A percentile compares a stretch with the other conserved stretches of the same genome.
phyloP scores from a whole-genome alignment of 352 stramenopile species.

The Thraustochytrium striatum region DNA sequence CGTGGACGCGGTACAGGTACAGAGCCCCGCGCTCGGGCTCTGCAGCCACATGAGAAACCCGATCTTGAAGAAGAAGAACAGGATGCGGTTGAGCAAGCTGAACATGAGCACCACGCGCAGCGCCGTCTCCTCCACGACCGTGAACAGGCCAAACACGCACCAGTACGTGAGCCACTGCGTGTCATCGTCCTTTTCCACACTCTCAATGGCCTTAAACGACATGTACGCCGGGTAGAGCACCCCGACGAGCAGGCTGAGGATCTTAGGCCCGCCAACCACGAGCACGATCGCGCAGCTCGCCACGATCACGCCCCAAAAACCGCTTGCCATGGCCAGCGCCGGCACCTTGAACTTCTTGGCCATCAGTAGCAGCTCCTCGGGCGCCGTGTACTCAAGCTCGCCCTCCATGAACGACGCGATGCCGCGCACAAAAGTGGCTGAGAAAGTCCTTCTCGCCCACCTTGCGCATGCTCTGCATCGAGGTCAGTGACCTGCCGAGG shows the following conservation, averaged over 20 bases:
- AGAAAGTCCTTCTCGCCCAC: background rate
- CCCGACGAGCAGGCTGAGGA: conserved; percentile 72
- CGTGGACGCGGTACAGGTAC: background rate
- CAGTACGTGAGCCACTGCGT: conserved; percentile 81
- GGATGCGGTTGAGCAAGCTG: conserved; percentile 60
- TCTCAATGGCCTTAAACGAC: conserved; percentile 80
- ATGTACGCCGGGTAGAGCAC: conserved; percentile 80
- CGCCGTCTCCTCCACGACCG: background rate
- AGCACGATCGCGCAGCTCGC: conserved; percentile 64
- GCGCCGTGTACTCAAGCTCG: background rate
- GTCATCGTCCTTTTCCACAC: conserved; percentile 66
- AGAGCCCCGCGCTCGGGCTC: conserved; percentile 58
- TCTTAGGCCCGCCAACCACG: conserved; percentile 67
- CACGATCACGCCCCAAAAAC: background rate
- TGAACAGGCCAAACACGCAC: background rate
- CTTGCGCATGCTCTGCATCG: background rate
- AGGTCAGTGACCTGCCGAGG: background rate
- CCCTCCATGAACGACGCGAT: conserved; percentile 2
- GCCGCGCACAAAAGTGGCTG: background rate
- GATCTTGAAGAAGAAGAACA: conserved; percentile 80
- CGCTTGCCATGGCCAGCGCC: background rate
- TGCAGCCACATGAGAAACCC: conserved; percentile 75
- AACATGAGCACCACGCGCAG: background rate
- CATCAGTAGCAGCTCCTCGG: background rate
- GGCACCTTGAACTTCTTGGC: background rate